Evolutionary conservation across 75 land plant genomes (phyloP).

Genomic region (Pseudotsuga menziesii): DNA sequence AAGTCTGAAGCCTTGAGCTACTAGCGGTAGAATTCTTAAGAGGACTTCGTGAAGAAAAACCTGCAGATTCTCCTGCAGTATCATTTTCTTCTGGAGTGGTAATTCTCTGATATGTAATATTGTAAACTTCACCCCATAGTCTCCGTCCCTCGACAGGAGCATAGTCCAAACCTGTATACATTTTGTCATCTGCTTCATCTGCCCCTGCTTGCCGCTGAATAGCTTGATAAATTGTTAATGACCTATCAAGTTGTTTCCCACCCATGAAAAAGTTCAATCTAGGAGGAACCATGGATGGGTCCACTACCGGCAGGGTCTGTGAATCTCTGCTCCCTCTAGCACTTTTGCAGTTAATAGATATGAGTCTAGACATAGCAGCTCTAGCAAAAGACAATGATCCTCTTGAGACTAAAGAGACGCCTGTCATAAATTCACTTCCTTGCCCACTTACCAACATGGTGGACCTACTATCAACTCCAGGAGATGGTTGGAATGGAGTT

Average conservation of each 20-base stretch:
- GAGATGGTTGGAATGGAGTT: conserved; percentile 3
- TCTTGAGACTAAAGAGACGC: conserved; percentile 19
- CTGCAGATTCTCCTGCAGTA: conserved; percentile 9
- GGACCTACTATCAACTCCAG: conserved; percentile 14
- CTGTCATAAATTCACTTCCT: conserved; percentile 24
- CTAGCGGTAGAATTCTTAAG: conserved; percentile 3
- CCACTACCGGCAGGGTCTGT: conserved; percentile 16
- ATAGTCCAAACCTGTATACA: conserved; percentile 31
- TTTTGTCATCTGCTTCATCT: conserved; percentile 49
- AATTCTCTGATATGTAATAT: conserved; percentile 40
- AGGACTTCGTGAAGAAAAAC: conserved; percentile 7
- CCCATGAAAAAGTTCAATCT: conserved; percentile 37
- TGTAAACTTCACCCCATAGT: conserved; percentile 50
- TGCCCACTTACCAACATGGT: conserved; percentile 23
- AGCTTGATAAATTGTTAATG: conserved; percentile 45
- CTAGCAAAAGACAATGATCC: conserved; percentile 49
- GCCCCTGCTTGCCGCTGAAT: conserved; percentile 41
- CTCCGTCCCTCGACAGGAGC: conserved; percentile 39
- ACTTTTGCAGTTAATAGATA: conserved; percentile 17
- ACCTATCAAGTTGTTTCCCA: conserved; percentile 38
- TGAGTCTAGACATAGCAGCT: conserved; percentile 36
- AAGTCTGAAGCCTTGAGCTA: conserved; percentile 19
- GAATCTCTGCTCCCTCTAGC: conserved; percentile 21
- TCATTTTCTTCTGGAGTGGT: conserved; percentile 10
- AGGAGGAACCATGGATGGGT: conserved; percentile 24